Conservation (phyloP, 495 filamentous ascomycete genomes). For the Trichocladium antarcticum region DNA sequence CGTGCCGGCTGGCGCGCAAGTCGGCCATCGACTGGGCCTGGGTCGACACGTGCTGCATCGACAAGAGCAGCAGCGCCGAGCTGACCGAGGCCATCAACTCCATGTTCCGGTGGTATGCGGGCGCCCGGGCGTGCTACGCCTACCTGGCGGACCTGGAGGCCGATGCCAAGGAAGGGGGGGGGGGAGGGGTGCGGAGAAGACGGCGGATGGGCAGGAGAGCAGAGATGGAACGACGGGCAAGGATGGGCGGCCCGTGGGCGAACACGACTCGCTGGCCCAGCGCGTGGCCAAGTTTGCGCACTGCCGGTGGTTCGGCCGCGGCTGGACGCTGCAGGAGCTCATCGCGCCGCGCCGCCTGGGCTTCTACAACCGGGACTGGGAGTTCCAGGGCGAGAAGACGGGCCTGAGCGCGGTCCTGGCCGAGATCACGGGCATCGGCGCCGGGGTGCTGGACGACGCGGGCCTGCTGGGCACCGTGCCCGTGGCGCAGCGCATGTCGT, state of each 20-base stretch:
- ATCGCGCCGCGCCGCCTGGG: not conserved
- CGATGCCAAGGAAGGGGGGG: not conserved
- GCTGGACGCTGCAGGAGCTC: constrained; percentile 10
- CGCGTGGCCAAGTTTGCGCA: not conserved
- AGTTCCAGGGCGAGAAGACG: not conserved
- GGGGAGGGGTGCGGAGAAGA: not conserved
- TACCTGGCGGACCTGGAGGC: constrained; percentile 16
- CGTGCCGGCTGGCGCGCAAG: constrained; percentile 18
- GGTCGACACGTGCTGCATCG: constrained; percentile 36
- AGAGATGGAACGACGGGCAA: too few species aligned
- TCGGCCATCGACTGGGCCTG: constrained; percentile 24
- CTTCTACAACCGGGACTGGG: not conserved
- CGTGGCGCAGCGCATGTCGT: constrained; percentile 22
- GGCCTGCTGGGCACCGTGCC: not conserved
- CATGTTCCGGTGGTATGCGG: constrained; percentile 33
- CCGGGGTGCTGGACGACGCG: not conserved
- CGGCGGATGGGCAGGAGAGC: not conserved
- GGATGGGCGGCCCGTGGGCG: not conserved
- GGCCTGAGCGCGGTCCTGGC: not conserved
- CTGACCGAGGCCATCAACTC: constrained; percentile 34
- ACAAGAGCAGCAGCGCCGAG: constrained; percentile 32
- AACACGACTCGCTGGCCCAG: not conserved
- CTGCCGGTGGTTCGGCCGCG: constrained; percentile 6
- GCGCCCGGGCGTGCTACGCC: constrained; percentile 21
- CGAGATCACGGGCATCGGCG: not conserved